A percentile compares a stretch with the other conserved stretches of the same genome.
Evolutionary conservation across 371 early-diverging fungal genomes (phyloP).

Genomic region (Mucor piriformis): DNA sequence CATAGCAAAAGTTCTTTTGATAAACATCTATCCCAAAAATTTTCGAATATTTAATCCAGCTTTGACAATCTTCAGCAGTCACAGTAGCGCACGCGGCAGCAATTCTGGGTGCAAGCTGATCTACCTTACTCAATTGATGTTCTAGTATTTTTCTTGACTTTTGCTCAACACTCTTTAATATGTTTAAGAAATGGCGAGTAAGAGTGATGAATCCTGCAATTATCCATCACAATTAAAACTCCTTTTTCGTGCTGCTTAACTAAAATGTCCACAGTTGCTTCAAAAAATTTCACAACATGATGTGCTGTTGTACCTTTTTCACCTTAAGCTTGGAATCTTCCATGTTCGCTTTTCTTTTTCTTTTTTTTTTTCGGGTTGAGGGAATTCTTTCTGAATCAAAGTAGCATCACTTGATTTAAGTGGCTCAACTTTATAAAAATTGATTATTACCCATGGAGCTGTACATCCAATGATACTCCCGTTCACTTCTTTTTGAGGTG

Average conservation of each 20-base stretch:
- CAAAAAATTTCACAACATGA: slow-evolving; percentile 9
- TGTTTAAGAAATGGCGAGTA: slow-evolving; percentile 18
- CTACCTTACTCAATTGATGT: slow-evolving; percentile 13
- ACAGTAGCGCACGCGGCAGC: slow-evolving; percentile 11
- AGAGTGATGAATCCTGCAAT: slow-evolving; percentile 13
- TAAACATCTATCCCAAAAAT: slow-evolving; percentile 12
- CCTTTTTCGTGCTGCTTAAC: slow-evolving; percentile 17
- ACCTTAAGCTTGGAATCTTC: slow-evolving; percentile 9
- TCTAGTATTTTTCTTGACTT: slow-evolving; percentile 11
- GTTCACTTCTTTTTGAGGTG: slow-evolving; percentile 5
- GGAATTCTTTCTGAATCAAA: slow-evolving; percentile 16
- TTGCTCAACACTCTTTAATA: slow-evolving; percentile 18
- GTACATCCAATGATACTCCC: slow-evolving; percentile 11
- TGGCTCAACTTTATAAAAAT: slow-evolving; percentile 12
- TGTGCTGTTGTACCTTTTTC: slow-evolving; percentile 18
- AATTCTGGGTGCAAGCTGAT: slow-evolving; percentile 14
- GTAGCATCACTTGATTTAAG: slow-evolving; percentile 6
- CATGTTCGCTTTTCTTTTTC: slow-evolving; percentile 5
- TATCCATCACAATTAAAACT: slow-evolving; percentile 15
- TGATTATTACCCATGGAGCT: slow-evolving; percentile 2
- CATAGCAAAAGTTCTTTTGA: slow-evolving; percentile 7
- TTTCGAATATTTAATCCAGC: slow-evolving; percentile 12
- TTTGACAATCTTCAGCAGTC: slow-evolving; percentile 9
- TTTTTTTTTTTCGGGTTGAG: slow-evolving; percentile 10
- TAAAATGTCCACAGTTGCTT: slow-evolving; percentile 7